Percentiles rank a stretch among this genome's conserved stretches.
Evolutionary conservation across 2,329 filamentous ascomycete genomes (phyloP).

Genomic region (Pseudopithomyces maydicus): DNA sequence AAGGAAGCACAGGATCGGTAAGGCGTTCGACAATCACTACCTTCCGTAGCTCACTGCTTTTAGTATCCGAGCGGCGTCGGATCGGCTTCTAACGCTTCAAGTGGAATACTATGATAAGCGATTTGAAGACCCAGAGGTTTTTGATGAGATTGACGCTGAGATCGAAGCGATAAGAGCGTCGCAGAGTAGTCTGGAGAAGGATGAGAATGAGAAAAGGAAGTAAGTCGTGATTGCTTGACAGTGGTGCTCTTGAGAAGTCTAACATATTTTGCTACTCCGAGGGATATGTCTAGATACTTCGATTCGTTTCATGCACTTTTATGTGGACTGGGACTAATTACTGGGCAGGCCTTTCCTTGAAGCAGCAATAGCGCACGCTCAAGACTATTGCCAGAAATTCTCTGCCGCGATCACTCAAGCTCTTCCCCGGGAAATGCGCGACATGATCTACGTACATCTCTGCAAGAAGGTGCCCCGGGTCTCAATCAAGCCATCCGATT

Average conservation of each 20-base stretch:
- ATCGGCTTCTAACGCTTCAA: too few relatives aligned
- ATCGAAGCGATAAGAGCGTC: too few relatives aligned
- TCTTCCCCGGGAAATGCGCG: constrained; percentile 1
- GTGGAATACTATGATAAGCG: too few relatives aligned
- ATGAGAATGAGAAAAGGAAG: too few relatives aligned
- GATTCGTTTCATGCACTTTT: not conserved
- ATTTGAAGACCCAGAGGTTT: too few relatives aligned
- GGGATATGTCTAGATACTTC: not conserved
- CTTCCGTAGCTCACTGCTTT: too few relatives aligned
- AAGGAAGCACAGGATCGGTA: too few relatives aligned
- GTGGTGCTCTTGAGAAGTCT: not conserved
- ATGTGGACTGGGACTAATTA: not conserved
- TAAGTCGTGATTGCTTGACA: not conserved
- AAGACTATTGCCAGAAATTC: not conserved
- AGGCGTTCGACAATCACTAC: too few relatives aligned
- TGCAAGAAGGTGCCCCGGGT: not conserved
- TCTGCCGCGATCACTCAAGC: not conserved
- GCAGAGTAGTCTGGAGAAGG: too few relatives aligned
- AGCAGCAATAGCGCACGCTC: not conserved
- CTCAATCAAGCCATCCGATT: not conserved
- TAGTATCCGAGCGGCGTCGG: too few relatives aligned
- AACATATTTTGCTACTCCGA: not conserved
- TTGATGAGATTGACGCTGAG: too few relatives aligned
- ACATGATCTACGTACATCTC: not conserved
- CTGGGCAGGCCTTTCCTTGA: not conserved